phyloP scores from a whole-genome alignment of 441 rosid genomes.

The Dalechampia spathulata region DNA sequence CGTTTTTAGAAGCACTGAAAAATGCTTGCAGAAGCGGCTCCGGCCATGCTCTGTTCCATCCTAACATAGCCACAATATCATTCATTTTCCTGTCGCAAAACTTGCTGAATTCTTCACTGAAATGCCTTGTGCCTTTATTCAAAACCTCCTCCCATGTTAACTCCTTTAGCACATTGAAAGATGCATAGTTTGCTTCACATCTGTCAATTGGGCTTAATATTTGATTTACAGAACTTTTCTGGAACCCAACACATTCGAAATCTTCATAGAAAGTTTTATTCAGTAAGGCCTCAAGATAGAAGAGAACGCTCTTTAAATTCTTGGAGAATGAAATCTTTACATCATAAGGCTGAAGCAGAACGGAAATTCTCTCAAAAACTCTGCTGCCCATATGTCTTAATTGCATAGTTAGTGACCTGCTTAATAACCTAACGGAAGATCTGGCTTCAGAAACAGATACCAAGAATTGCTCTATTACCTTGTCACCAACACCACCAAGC shows the following conservation, averaged over 20 bases:
- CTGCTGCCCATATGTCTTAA: constrained; percentile 61
- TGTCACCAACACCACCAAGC: constrained; percentile 26
- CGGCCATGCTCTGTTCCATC: constrained; percentile 94
- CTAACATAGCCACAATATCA: constrained; percentile 81
- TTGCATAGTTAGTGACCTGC: constrained; percentile 66
- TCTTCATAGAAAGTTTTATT: constrained; percentile 82
- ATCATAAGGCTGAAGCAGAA: constrained; percentile 72
- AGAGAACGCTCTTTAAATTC: constrained; percentile 50
- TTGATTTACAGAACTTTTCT: constrained; percentile 39
- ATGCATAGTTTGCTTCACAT: constrained; percentile 60
- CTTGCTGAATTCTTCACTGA: constrained; percentile 86
- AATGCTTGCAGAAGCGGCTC: constrained; percentile 78
- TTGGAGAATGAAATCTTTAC: constrained; percentile 53
- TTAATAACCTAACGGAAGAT: constrained; percentile 53
- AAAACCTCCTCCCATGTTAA: constrained; percentile 93
- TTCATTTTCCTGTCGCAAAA: constrained; percentile 98
- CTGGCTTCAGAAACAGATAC: constrained; percentile 72
- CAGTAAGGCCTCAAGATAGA: constrained; percentile 71
- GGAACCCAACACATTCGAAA: constrained; percentile 73
- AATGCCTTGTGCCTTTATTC: constrained; percentile 82
- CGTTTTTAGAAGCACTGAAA: constrained; percentile 75
- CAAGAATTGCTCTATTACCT: constrained; percentile 60
- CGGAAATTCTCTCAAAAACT: constrained; percentile 57
- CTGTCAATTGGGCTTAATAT: constrained; percentile 76
- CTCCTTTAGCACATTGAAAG: constrained; percentile 47